phyloP scores from a whole-genome alignment of 2,329 filamentous ascomycete species.

The Colletotrichum falcatum region DNA sequence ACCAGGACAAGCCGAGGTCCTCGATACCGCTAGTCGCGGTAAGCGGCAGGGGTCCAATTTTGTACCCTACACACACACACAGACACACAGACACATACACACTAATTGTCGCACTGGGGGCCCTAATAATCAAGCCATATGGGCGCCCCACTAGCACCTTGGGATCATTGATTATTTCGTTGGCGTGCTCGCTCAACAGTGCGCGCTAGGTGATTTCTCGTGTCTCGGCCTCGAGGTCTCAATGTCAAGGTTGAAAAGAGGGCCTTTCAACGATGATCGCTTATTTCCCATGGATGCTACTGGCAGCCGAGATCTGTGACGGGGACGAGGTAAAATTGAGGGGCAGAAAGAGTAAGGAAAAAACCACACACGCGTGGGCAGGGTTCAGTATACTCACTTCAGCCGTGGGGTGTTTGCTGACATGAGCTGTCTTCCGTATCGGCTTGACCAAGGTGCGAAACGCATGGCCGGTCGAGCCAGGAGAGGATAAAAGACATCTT shows the following conservation, averaged over 20 bases:
- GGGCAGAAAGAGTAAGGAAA: constrained; percentile 13
- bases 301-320: constrained; percentile 23
- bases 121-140: constrained; percentile 20
- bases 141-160: constrained; percentile 26
- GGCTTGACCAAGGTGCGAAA: not conserved
- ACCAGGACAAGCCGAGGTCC: constrained; percentile 34
- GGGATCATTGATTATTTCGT: constrained; percentile 34
- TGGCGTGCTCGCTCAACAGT: constrained; percentile 33
- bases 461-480: constrained; percentile 10
- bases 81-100: too few relatives aligned
- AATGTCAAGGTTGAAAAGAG: not conserved
- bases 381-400: not conserved
- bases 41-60: constrained; percentile 20
- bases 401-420: constrained; percentile 13
- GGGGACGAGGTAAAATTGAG: constrained; percentile 29
- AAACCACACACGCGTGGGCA: constrained; percentile 12
- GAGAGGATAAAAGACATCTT: constrained; percentile 9
- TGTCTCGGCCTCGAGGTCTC: constrained; percentile 11
- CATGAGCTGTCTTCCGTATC: not conserved
- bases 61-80: constrained; percentile 14
- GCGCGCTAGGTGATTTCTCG: constrained; percentile 17
- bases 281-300: constrained; percentile 28
- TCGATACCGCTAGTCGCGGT: constrained; percentile 35
- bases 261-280: constrained; percentile 9
- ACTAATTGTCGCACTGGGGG: constrained; percentile 43